A percentile compares a stretch with the other conserved stretches of the same genome.
phyloP scores from a whole-genome alignment of 2,329 filamentous ascomycete genomes.

The Sporothrix pallida region DNA sequence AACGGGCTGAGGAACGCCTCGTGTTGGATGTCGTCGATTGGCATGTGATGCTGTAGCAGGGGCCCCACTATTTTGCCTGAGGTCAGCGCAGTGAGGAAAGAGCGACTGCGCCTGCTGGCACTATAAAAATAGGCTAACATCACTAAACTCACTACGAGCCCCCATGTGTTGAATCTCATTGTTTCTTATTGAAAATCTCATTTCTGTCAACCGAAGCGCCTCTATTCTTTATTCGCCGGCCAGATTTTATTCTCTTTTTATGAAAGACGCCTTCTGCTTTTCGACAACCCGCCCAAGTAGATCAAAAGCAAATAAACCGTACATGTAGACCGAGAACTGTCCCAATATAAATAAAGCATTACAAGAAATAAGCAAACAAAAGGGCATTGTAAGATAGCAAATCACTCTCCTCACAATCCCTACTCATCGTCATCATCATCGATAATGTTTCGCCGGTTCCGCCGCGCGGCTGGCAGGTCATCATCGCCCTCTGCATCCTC shows the following conservation, averaged over 20 bases:
- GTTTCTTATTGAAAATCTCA: not conserved
- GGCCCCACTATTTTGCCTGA: not conserved
- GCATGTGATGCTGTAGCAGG: conserved; percentile 23
- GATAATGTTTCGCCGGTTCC: conserved; percentile 62
- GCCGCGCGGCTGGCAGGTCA: conserved; percentile 50
- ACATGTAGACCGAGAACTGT: conserved; percentile 10
- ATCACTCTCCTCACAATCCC: not conserved
- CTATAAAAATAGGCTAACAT: not conserved
- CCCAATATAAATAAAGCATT: conserved; percentile 5
- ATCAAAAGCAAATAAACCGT: conserved; percentile 4
- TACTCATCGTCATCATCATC: conserved; percentile 63
- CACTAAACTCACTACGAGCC: not conserved
- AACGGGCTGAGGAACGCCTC: not conserved
- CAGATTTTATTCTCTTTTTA: conserved; percentile 5
- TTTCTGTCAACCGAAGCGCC: not conserved
- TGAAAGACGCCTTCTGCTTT: not conserved
- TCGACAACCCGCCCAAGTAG: not conserved
- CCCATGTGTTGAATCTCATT: not conserved
- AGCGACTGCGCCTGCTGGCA: not conserved
- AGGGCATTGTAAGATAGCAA: not conserved
- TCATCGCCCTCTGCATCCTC: conserved; percentile 62
- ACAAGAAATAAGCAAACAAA: not conserved
- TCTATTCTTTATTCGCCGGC: not conserved
- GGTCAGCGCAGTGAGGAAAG: not conserved
- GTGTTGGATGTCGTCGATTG: conserved; percentile 9